Percentiles rank a stretch among this genome's conserved stretches.
These are phyloP conservation scores for Nissolia schottii DNA, from an alignment of 306 rosid species.

Conservation along the genomic window DNA sequence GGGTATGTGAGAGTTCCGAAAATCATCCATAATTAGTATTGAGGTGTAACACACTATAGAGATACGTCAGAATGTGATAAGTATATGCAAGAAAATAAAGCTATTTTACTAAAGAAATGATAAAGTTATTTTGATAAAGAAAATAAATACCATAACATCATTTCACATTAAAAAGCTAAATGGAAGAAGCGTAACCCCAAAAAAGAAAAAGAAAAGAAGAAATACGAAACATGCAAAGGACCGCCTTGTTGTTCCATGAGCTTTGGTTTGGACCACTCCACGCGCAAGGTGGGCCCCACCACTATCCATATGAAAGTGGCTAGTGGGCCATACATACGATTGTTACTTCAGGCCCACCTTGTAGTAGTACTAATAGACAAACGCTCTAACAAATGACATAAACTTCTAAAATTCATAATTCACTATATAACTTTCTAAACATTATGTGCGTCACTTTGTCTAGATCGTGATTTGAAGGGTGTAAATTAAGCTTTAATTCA, in stretches of 20 bases:
- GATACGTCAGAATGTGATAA: background rate
- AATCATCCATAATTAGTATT: background rate
- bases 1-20: background rate
- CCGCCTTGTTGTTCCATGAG: constrained; percentile 18
- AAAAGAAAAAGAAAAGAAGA: background rate
- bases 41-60: background rate
- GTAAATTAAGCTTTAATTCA: no score
- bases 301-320: constrained; percentile 14
- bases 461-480: no score
- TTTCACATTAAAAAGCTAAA: background rate
- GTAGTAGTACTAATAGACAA: constrained; percentile 3
- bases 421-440: background rate
- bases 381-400: constrained; percentile 29
- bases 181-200: background rate
- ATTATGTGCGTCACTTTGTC: no score
- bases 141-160: background rate
- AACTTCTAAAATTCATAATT: constrained; percentile 9
- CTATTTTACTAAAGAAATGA: no score
- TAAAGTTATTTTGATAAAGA: background rate
- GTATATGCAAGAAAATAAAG: background rate
- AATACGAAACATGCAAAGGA: background rate
- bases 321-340: constrained; percentile 23
- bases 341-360: background rate
- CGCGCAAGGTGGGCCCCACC: constrained; percentile 40
- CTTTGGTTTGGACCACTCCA: constrained; percentile 35